Conservation (phyloP, 176 grass and related monocot genomes). For the Avena eriantha region DNA sequence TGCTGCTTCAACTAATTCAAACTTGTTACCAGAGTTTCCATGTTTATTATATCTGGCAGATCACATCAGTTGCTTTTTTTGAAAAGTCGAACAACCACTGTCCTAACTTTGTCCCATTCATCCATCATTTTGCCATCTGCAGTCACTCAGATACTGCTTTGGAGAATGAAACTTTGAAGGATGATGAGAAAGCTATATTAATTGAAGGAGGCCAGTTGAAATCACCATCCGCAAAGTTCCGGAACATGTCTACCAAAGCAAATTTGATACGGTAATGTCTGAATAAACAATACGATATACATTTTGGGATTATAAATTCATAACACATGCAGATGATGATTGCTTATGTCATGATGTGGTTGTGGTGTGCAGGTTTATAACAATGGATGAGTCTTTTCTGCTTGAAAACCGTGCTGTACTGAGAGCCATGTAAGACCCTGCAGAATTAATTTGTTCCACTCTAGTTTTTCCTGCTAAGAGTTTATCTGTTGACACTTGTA, state of each 20-base stretch:
- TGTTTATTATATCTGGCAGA: constrained; percentile 18
- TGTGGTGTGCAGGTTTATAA: constrained; percentile 70
- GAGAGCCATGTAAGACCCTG: constrained; percentile 77
- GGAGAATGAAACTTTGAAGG: constrained; percentile 47
- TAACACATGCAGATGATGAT: background rate
- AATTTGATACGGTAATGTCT: constrained; percentile 52
- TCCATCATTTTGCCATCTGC: constrained; percentile 34
- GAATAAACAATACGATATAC: constrained; percentile 10
- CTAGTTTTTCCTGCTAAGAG: background rate
- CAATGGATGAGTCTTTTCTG: constrained; percentile 82
- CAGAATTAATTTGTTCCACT: constrained; percentile 26
- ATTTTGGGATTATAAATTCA: constrained; percentile 10
- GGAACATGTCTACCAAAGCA: constrained; percentile 63
- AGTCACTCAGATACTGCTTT: constrained; percentile 62
- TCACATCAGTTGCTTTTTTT: background rate
- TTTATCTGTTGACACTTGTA: background rate
- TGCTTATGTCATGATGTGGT: constrained; percentile 15
- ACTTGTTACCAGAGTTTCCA: background rate
- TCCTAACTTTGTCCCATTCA: background rate
- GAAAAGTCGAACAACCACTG: background rate
- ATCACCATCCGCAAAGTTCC: constrained; percentile 51
- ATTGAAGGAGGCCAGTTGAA: constrained; percentile 63
- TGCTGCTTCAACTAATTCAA: background rate
- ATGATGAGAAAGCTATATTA: constrained; percentile 63
- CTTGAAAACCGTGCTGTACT: constrained; percentile 76